Conservation (phyloP, 768 basidiomycete species). For the Kwoniella bestiolae region DNA sequence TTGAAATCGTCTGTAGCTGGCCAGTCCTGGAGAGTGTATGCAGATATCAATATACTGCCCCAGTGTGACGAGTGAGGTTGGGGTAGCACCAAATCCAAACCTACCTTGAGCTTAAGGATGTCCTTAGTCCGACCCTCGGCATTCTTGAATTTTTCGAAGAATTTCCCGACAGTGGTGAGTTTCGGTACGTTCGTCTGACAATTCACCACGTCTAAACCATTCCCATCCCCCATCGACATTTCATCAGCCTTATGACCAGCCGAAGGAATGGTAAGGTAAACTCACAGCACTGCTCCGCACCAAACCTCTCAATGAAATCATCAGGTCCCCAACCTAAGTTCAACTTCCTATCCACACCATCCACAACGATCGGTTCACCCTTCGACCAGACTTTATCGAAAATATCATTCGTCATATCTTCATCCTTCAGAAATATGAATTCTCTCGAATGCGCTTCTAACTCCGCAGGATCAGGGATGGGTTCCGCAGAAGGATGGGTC, state of each 20-base stretch:
- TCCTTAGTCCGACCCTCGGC: conserved; percentile 61
- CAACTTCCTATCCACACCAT: conserved; percentile 67
- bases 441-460: conserved; percentile 60
- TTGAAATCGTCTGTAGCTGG: conserved; percentile 85
- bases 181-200: conserved; percentile 75
- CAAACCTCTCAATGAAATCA: conserved; percentile 69
- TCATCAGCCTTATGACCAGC: too few relatives aligned
- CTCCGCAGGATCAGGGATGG: conserved; percentile 48
- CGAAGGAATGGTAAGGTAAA: too few relatives aligned
- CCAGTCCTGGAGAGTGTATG: too few relatives aligned
- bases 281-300: conserved; percentile 47
- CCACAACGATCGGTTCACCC: conserved; percentile 80
- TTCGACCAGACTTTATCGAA: conserved; percentile 74
- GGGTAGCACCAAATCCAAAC: too few relatives aligned
- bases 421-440: conserved; percentile 62
- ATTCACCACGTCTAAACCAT: conserved; percentile 78
- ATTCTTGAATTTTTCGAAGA: conserved; percentile 77
- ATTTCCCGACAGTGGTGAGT: conserved; percentile 71
- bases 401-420: conserved; percentile 64
- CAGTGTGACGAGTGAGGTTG: too few relatives aligned
- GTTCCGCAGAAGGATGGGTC: conserved; percentile 21
- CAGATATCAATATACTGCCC: too few relatives aligned
- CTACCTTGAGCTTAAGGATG: conserved; percentile 76
- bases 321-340: conserved; percentile 78
- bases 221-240: too few relatives aligned